Base-by-base conservation (phyloP, 2,329 filamentous ascomycete species). In the Knoxdaviesia capensis region DNA sequence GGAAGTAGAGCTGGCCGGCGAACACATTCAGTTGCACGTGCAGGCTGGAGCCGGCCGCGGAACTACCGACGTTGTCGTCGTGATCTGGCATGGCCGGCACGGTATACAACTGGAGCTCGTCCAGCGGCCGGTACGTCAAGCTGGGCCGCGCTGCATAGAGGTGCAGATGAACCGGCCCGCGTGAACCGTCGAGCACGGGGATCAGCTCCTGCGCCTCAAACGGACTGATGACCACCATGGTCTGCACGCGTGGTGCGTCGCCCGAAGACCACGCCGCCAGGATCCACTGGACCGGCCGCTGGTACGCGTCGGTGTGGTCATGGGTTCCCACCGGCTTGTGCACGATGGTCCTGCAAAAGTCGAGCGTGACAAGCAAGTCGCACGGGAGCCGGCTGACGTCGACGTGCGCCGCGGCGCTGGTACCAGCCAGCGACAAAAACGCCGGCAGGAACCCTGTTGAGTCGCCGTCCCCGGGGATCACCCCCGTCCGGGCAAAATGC, bases 1-100 rank as follows among this genome's bases (percentile, higher is more conserved):
- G 53, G 7, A 83, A 59, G 48, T 83, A 84, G 0, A 83, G 60
- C 43, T 80, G 74, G 0, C 79, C 80, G 0, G 80, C 62, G 43
- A 85, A 83, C 0, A 84, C 55, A 37, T 79, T 77, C 0, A 84
- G 61, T 43, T 71, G 61, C 0, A 61, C 55, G 0, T 57, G 52
- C 0, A 69, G 50, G 8, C 7, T 32, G 30, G 30, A 20, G 28
- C 30, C 30, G 31, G 30, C 28, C 7, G 38, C n/a, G 28, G 20
- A 5, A 36, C 32, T n/a, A 31, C 6, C 28, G 29, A 9, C 6
- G 34, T 42, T 49, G 50, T 4, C 53, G 43, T 6, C 39, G 45
- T 20, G 7, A 41, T 20, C 10, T 1, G 36, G 49, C 46, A 31
- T 9, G 34, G 30, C 34, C 1, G 62, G 60, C 1, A 64, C 43